Evolutionary conservation across 2,329 filamentous ascomycete genomes (phyloP).

Genomic region (Arthrobotrys sphaeroides): DNA sequence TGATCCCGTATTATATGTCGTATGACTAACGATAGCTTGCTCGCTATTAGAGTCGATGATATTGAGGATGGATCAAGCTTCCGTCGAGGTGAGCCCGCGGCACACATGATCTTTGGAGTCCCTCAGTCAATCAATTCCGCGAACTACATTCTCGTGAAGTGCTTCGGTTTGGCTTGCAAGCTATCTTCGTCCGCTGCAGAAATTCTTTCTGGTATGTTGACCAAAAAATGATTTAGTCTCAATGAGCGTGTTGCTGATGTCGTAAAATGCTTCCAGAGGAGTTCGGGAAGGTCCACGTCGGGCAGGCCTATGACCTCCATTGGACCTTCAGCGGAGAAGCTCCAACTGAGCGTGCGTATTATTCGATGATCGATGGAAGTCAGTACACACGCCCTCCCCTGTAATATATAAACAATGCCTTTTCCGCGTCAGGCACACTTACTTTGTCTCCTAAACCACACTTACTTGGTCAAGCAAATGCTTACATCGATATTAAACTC

Average conservation of each 20-base stretch:
- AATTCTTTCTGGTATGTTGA: slow-evolving; percentile 1
- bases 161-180: neutral
- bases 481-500: too few relatives aligned
- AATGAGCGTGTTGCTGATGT: neutral
- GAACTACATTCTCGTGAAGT: neutral
- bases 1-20: too few relatives aligned
- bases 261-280: slow-evolving; percentile 6
- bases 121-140: slow-evolving; percentile 6
- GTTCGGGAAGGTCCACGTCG: neutral
- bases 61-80: slow-evolving; percentile 1
- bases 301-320: slow-evolving; percentile 18
- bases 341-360: slow-evolving; percentile 13
- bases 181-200: neutral
- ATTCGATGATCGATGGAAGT: slow-evolving; percentile 5
- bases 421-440: too few relatives aligned
- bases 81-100: neutral
- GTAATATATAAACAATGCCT: too few relatives aligned
- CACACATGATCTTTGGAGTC: slow-evolving; percentile 1
- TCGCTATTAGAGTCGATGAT: slow-evolving; percentile 27
- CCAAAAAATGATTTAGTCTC: neutral
- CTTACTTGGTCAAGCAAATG: too few relatives aligned
- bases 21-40: too few relatives aligned
- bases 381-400: too few relatives aligned
- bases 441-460: too few relatives aligned
- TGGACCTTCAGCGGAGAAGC: slow-evolving; percentile 14